phyloP scores from a whole-genome alignment of 108 stramenopile genomes.

The Skeletonema grethae region DNA sequence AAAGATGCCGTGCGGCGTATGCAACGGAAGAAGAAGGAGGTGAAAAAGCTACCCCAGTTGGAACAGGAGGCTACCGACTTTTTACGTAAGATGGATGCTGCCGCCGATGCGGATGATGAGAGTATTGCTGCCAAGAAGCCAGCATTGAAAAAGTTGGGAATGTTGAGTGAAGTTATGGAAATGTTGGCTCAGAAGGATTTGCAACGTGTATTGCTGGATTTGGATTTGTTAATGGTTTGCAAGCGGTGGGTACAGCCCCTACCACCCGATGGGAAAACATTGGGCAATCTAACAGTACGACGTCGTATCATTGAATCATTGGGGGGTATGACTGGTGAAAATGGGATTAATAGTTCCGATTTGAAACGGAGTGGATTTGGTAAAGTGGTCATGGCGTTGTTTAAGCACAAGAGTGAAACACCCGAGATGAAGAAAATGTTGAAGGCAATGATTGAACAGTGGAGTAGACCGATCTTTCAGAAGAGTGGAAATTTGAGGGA shows the following conservation, averaged over 20 bases:
- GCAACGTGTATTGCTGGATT: conserved; percentile 73
- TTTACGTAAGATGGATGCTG: conserved; percentile 73
- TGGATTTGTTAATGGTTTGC: conserved; percentile 65
- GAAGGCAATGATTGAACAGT: conserved; percentile 81
- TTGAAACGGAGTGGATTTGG: conserved; percentile 85
- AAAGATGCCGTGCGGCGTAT: conserved; percentile 78
- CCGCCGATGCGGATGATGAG: conserved; percentile 81
- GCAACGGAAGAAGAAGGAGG: conserved; percentile 76
- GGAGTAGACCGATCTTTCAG: conserved; percentile 90
- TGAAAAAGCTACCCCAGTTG: conserved; percentile 68
- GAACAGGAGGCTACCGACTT: conserved; percentile 78
- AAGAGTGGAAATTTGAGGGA: conserved; percentile 91
- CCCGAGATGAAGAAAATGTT: conserved; percentile 76
- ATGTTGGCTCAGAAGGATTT: conserved; percentile 68
- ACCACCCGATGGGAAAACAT: conserved; percentile 56
- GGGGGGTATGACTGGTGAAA: conserved; percentile 74
- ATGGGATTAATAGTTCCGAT: conserved; percentile 69
- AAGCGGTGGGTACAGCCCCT: conserved; percentile 88
- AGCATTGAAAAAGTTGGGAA: conserved; percentile 68
- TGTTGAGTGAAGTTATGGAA: conserved; percentile 72
- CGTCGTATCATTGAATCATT: conserved; percentile 68
- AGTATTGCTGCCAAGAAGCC: conserved; percentile 61
- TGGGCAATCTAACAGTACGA: conserved; percentile 88
- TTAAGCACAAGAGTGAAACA: conserved; percentile 86
- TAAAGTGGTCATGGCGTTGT: conserved; percentile 80